Percentiles rank a stretch among this genome's conserved stretches.
phyloP scores from a whole-genome alignment of 2,329 filamentous ascomycete genomes.

The Coniochaeta pulveracea region DNA sequence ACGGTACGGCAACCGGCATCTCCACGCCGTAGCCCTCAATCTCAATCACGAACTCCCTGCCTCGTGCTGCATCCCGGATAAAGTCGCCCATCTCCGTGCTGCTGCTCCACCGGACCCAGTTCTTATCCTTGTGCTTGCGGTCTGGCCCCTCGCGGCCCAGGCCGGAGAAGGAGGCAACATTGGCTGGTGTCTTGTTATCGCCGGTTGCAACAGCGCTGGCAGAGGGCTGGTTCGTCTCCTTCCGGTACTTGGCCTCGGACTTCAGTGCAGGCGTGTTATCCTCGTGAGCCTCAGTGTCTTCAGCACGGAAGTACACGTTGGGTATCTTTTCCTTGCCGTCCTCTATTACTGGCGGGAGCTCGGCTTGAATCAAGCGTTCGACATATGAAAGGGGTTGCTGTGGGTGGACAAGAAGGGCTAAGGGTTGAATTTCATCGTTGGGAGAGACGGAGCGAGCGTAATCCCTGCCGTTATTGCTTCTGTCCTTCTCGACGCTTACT shows the following conservation, averaged over 20 bases:
- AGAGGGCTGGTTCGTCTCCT: slow-evolving; percentile 10
- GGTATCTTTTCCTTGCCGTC: slow-evolving; percentile 60
- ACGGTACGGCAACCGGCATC: slow-evolving; percentile 71
- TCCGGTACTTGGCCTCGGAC: slow-evolving; percentile 19
- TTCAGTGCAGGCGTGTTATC: slow-evolving; percentile 18
- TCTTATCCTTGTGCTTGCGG: slow-evolving; percentile 30
- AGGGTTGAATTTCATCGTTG: slow-evolving; percentile 54
- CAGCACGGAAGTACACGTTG: slow-evolving; percentile 66
- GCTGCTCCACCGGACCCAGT: slow-evolving; percentile 79
- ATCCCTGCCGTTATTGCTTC: slow-evolving; percentile 20
- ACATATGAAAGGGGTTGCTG: slow-evolving; percentile 88
- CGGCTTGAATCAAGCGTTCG: slow-evolving; percentile 78
- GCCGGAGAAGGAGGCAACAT: slow-evolving; percentile 61
- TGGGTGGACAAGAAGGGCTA: slow-evolving; percentile 77
- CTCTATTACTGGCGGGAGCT: slow-evolving; percentile 59
- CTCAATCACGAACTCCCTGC: slow-evolving; percentile 72
- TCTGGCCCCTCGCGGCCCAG: slow-evolving; percentile 48
- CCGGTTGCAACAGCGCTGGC: slow-evolving; percentile 4
- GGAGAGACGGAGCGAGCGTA: slow-evolving; percentile 21
- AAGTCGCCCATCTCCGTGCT: slow-evolving; percentile 91
- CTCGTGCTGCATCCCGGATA: slow-evolving; percentile 77
- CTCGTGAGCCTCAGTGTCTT: slow-evolving; percentile 50
- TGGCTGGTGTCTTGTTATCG: slow-evolving; percentile 10
- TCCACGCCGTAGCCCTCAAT: slow-evolving; percentile 58
- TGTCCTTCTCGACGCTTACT: slow-evolving; percentile 27